These are phyloP conservation scores for Erodium trifolium DNA, from an alignment of 441 rosid genomes.

Conservation along the genomic window DNA sequence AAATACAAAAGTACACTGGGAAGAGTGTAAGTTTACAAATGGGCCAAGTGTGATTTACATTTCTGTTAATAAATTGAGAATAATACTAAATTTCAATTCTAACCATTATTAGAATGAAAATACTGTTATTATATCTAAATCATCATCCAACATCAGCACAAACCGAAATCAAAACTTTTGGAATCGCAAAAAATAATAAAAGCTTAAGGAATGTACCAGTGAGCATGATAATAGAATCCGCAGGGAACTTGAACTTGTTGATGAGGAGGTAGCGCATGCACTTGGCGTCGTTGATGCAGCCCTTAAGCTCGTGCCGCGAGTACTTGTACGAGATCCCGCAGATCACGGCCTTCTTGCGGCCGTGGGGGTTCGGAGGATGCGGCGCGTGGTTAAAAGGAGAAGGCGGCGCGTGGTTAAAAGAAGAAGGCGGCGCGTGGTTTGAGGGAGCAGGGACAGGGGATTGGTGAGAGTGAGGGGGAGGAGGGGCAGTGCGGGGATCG, in stretches of 20 bases:
- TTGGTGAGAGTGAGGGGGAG: constrained; percentile 14
- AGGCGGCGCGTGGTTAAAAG: constrained; percentile 21
- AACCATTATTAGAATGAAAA: too few relatives aligned
- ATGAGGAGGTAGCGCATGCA: constrained; percentile 79
- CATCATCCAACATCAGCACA: background rate
- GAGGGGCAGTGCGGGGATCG: constrained; percentile 47
- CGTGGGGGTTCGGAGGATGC: constrained; percentile 51
- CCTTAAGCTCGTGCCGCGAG: constrained; percentile 84
- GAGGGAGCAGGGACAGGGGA: constrained; percentile 17
- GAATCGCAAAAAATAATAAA: background rate
- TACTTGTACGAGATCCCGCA: constrained; percentile 67
- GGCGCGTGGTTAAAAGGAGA: constrained; percentile 44
- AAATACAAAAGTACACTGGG: too few relatives aligned
- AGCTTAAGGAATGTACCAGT: constrained; percentile 37
- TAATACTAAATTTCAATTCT: too few relatives aligned
- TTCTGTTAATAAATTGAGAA: too few relatives aligned
- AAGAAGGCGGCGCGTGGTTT: constrained; percentile 23
- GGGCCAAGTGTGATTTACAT: too few relatives aligned
- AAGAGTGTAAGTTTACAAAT: too few relatives aligned
- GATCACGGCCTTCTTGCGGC: constrained; percentile 79
- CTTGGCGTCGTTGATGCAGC: constrained; percentile 90
- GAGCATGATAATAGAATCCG: constrained; percentile 73
- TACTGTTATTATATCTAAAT: too few relatives aligned
- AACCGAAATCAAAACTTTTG: background rate
- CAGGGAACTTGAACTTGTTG: constrained; percentile 59